phyloP scores from a whole-genome alignment of 768 basidiomycete species.

The Pisolithus orientalis region DNA sequence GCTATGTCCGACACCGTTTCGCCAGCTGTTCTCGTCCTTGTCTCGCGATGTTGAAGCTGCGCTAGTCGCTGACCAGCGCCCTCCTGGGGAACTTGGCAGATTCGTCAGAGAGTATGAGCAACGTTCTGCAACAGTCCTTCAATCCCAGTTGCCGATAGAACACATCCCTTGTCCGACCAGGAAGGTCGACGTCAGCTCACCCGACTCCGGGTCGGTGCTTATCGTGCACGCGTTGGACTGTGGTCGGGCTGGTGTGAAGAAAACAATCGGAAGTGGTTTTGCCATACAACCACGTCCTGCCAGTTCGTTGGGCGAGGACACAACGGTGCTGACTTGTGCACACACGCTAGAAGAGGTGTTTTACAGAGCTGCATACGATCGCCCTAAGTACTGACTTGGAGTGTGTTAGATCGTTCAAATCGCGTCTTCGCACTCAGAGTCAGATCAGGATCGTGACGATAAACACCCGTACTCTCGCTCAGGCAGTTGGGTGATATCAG shows the following conservation, averaged over 20 bases:
- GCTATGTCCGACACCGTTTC: too few relatives aligned
- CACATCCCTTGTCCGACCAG: neutral
- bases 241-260: neutral
- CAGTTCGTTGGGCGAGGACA: neutral
- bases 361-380: neutral
- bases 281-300: neutral
- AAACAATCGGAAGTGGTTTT: neutral
- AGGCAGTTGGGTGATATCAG: slow-evolving; percentile 8
- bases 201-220: neutral
- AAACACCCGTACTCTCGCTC: neutral
- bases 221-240: neutral
- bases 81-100: neutral
- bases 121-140: neutral
- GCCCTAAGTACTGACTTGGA: neutral
- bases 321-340: slow-evolving; percentile 18
- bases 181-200: neutral
- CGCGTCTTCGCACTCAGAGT: neutral
- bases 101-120: slow-evolving; percentile 1
- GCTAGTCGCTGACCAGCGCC: neutral
- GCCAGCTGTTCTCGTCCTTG: neutral
- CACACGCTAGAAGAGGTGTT: slow-evolving; percentile 56
- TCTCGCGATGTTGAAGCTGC: neutral
- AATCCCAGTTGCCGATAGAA: neutral
- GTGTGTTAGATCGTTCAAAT: neutral
- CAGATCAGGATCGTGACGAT: too few relatives aligned